A percentile compares a stretch with the other conserved stretches of the same genome.
phyloP scores from a whole-genome alignment of 306 rosid species.

The Abrus precatorius region DNA sequence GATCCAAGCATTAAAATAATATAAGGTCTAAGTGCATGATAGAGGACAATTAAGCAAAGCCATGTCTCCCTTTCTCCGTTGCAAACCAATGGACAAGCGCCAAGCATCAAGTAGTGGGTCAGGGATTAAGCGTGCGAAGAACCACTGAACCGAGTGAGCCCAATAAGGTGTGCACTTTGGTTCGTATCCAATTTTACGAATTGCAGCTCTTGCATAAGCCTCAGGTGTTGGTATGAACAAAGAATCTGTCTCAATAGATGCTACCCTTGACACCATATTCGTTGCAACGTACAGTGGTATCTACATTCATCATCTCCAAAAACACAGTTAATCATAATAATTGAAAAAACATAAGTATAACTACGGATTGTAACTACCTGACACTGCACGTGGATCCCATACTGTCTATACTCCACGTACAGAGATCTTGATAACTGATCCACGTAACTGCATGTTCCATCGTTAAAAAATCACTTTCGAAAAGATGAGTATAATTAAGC shows the following conservation, averaged over 20 bases:
- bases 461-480: neutral
- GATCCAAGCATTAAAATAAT: too few relatives aligned
- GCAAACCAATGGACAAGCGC: constrained; percentile 75
- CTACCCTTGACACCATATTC: constrained; percentile 64
- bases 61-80: constrained; percentile 38
- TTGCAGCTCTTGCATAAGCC: constrained; percentile 67
- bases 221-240: constrained; percentile 74
- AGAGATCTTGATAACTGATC: constrained; percentile 73
- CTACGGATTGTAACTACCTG: constrained; percentile 56
- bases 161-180: constrained; percentile 73
- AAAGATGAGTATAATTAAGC: too few relatives aligned
- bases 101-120: constrained; percentile 65
- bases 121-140: constrained; percentile 55
- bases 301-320: constrained; percentile 41
- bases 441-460: constrained; percentile 61
- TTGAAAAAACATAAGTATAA: too few relatives aligned
- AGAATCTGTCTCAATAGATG: constrained; percentile 55
- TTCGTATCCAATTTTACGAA: constrained; percentile 62
- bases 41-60: too few relatives aligned
- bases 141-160: constrained; percentile 77
- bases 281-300: constrained; percentile 85
- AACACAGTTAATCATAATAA: neutral
- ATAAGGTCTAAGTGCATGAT: too few relatives aligned
- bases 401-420: constrained; percentile 58
- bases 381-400: constrained; percentile 85